Evolutionary conservation across 1,284 basidiomycete species (phyloP).

Genomic region (Ceratobasidium sp.): DNA sequence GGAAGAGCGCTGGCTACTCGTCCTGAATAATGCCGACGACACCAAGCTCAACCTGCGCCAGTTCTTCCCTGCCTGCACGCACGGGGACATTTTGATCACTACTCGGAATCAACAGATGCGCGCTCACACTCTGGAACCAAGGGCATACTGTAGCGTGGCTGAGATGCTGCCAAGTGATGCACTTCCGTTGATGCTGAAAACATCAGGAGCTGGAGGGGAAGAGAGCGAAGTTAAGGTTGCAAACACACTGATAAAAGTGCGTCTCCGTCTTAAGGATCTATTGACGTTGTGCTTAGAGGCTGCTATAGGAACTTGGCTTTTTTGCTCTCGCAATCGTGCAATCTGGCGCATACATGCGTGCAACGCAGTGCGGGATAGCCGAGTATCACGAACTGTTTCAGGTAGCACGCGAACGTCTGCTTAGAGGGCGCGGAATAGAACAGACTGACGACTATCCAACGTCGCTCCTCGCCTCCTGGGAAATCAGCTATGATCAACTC

Average conservation of each 20-base stretch:
- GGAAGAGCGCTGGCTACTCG: conserved; percentile 10
- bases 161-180: background rate
- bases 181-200: background rate
- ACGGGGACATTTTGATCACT: conserved; percentile 34
- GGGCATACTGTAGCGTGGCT: background rate
- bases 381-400: background rate
- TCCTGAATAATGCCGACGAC: conserved; percentile 19
- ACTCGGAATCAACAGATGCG: conserved; percentile 32
- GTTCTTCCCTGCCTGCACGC: conserved; percentile 12
- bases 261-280: background rate
- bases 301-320: conserved; percentile 12
- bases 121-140: background rate
- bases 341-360: conserved; percentile 30
- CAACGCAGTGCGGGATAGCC: background rate
- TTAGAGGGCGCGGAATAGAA: background rate
- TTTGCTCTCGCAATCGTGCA: conserved; percentile 22
- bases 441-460: background rate
- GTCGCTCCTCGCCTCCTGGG: conserved; percentile 8
- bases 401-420: background rate
- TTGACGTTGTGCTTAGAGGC: background rate
- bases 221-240: background rate
- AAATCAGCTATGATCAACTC: background rate
- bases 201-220: background rate
- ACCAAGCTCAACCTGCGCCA: background rate
- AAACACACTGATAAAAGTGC: background rate